These are phyloP conservation scores for Amylostereum areolatum DNA, from an alignment of 1,284 basidiomycete genomes.

Conservation along the genomic window DNA sequence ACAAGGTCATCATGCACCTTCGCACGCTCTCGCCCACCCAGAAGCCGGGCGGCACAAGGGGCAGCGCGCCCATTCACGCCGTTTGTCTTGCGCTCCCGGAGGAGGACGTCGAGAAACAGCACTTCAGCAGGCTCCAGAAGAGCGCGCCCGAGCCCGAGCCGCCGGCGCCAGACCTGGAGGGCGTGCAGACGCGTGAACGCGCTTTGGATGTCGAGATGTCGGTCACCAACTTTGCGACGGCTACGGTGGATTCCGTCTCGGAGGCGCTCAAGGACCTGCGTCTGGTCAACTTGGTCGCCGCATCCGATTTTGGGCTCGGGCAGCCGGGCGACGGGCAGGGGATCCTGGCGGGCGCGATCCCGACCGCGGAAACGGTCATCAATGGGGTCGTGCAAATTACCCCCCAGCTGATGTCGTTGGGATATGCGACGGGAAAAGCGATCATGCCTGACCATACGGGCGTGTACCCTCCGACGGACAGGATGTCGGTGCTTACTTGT, in stretches of 20 bases:
- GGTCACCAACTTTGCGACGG: slow-evolving; percentile 36
- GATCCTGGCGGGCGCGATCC: slow-evolving; percentile 64
- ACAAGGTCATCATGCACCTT: slow-evolving; percentile 63
- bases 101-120: slow-evolving; percentile 46
- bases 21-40: slow-evolving; percentile 40
- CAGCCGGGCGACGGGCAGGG: slow-evolving; percentile 50
- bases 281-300: slow-evolving; percentile 48
- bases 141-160: neutral
- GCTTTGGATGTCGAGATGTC: slow-evolving; percentile 1
- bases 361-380: slow-evolving; percentile 64
- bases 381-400: slow-evolving; percentile 65
- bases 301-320: slow-evolving; percentile 56
- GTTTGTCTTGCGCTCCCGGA: slow-evolving; percentile 64
- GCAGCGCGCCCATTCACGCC: slow-evolving; percentile 59
- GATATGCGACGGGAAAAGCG: slow-evolving; percentile 65
- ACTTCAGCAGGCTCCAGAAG: slow-evolving; percentile 39
- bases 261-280: slow-evolving; percentile 49
- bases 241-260: slow-evolving; percentile 44
- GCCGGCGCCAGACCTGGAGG: too few species aligned
- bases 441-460: slow-evolving; percentile 65
- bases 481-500: slow-evolving; percentile 78
- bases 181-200: neutral
- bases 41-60: slow-evolving; percentile 18
- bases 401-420: slow-evolving; percentile 69
- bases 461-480: slow-evolving; percentile 66